These are phyloP conservation scores for Sarocladium kiliense DNA, from an alignment of 2,329 filamentous ascomycete species.

Conservation along the genomic window DNA sequence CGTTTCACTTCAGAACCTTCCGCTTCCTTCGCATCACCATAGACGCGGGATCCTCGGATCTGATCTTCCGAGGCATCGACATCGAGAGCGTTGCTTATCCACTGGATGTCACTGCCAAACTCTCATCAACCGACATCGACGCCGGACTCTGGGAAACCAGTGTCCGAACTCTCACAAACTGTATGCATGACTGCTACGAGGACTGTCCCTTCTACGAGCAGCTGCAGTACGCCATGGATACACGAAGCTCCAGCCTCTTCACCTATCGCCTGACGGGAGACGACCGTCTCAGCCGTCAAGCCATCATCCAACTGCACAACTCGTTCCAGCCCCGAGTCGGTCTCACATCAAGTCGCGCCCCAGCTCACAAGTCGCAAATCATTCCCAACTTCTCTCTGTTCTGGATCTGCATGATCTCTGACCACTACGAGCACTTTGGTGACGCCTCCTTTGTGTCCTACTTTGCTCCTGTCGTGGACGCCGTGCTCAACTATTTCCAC, in stretches of 20 bases:
- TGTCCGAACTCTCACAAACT: slow-evolving; percentile 18
- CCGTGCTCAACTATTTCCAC: slow-evolving; percentile 26
- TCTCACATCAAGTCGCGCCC: too few species aligned
- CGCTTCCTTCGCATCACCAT: too few species aligned
- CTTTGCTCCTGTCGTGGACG: slow-evolving; percentile 27
- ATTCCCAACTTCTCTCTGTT: slow-evolving; percentile 33
- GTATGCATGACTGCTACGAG: slow-evolving; percentile 25
- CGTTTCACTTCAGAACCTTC: too few species aligned
- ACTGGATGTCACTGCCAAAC: too few species aligned
- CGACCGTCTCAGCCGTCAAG: slow-evolving; percentile 25
- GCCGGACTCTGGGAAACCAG: slow-evolving; percentile 20
- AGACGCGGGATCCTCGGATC: too few species aligned
- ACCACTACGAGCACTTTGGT: slow-evolving; percentile 30
- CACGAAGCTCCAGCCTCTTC: slow-evolving; percentile 21
- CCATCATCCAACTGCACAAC: slow-evolving; percentile 21
- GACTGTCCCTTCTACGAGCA: slow-evolving; percentile 31
- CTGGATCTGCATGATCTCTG: slow-evolving; percentile 29
- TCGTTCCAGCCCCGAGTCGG: slow-evolving; percentile 19
- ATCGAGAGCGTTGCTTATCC: too few species aligned
- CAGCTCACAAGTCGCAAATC: too few species aligned
- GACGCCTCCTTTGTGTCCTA: slow-evolving; percentile 22
- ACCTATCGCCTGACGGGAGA: slow-evolving; percentile 25
- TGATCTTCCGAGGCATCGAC: too few species aligned
- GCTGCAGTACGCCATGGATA: slow-evolving; percentile 24
- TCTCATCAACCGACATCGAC: too few species aligned